A percentile compares a stretch with the other conserved stretches of the same genome.
phyloP scores from a whole-genome alignment of 352 stramenopile species.

The Peronosclerospora sorghi region DNA sequence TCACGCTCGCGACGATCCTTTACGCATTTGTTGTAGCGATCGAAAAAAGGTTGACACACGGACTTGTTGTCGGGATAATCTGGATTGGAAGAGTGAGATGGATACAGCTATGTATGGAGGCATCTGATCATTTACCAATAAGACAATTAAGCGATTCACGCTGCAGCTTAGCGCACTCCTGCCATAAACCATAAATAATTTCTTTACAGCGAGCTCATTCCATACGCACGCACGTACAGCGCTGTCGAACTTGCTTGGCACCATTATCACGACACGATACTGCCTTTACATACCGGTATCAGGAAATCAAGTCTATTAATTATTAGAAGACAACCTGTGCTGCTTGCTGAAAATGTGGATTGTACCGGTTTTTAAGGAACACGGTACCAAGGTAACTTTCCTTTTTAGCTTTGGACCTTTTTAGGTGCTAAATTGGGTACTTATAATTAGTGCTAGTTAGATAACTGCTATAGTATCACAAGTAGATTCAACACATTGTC shows the following conservation, averaged over 20 bases:
- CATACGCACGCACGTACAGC: slow-evolving; percentile 11
- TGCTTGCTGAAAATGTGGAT: too few relatives aligned
- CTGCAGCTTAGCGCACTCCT: slow-evolving; percentile 62
- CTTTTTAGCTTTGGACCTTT: too few relatives aligned
- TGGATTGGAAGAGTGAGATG: slow-evolving; percentile 6
- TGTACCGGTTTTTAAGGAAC: too few relatives aligned
- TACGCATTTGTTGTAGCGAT: slow-evolving; percentile 54
- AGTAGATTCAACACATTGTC: too few relatives aligned
- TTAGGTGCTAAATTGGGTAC: too few relatives aligned
- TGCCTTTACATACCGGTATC: too few relatives aligned
- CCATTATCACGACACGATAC: too few relatives aligned
- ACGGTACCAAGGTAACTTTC: too few relatives aligned
- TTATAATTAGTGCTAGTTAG: too few relatives aligned
- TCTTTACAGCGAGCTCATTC: background rate
- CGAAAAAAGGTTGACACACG: slow-evolving; percentile 44
- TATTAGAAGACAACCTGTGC: too few relatives aligned
- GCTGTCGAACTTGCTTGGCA: slow-evolving; percentile 34
- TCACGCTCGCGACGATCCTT: slow-evolving; percentile 40
- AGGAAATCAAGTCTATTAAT: too few relatives aligned
- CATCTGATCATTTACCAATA: slow-evolving; percentile 25
- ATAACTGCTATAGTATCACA: too few relatives aligned
- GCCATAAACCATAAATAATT: background rate
- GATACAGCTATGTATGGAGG: background rate
- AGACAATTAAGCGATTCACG: slow-evolving; percentile 61
- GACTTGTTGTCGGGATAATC: slow-evolving; percentile 40